Evolutionary conservation across 164 flowering plant genomes (phyloP), one percentile per base, ranked within the genome.

Genomic region (Annona squamosa): DNA sequence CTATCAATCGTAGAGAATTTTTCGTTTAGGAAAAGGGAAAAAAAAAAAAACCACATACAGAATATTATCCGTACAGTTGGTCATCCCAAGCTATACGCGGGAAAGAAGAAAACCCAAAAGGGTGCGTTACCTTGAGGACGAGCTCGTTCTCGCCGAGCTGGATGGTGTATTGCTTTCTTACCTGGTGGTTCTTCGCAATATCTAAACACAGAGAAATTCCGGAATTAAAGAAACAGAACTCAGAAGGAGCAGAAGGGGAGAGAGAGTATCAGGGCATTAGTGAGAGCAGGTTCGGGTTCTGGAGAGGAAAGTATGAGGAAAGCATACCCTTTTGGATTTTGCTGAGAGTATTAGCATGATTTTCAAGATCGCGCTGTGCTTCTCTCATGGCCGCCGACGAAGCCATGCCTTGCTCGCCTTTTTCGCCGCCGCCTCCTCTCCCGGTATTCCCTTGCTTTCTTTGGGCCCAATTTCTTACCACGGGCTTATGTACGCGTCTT

Each of bases 61-160:
- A 26, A 26, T 26, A 26, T 26, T 26, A 26, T 26, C 37, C 37
- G 37, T 26, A 26, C 37, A 26, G 37, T 26, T 26, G 37, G 37
- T 52, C 59, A 6, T 52, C 9, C 13, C 13, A 52, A 52, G 2
- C 12, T 65, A 43, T 12, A 65, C 68, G 9, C 4, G 13, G 46
- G 16, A 13, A 41, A 18, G 0, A n/a, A 41, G 42, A 12, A 42
- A 41, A 18, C 7, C 5, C 16, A 63, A 2, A 18, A 26, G 37
- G 26, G 66, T 72, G 18, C 44, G 47, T n/a, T 7, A 87, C 98
- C 93, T 91, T 94, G 71, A 94, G 97, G 72, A 95, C 98, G 61
- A 95, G 93, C 83, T 95, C 99, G 76, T 95, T 95, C 80, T 95
- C 99, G 19, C 99, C 98, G 2, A 93, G 90, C 82, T 95, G 99